Evolutionary conservation across 2,329 filamentous ascomycete species (phyloP).

Genomic region (Ophiostoma angusticollis): DNA sequence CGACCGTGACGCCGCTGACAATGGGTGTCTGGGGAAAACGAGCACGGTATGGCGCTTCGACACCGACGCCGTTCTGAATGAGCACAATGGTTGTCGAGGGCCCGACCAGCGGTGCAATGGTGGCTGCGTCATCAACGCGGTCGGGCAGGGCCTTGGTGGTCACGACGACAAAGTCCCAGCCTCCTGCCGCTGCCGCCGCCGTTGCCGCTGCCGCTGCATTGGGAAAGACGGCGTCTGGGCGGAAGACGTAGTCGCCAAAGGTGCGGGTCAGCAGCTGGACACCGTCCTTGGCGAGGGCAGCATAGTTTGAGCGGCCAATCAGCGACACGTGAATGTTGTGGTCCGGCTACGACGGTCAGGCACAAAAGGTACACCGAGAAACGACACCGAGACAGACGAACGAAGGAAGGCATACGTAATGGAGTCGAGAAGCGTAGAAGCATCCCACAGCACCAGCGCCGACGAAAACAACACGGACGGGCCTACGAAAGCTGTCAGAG

Average conservation of each 20-base stretch:
- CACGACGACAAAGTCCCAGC: constrained; percentile 51
- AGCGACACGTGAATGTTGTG: constrained; percentile 50
- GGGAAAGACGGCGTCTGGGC: constrained; percentile 47
- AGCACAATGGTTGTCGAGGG: constrained; percentile 45
- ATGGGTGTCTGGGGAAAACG: constrained; percentile 50
- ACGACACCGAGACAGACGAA: not conserved
- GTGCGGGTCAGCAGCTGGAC: constrained; percentile 52
- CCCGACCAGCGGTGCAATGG: constrained; percentile 47
- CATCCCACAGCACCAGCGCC: constrained; percentile 61
- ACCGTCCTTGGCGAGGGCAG: constrained; percentile 45
- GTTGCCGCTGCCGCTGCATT: constrained; percentile 25
- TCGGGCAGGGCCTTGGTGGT: constrained; percentile 61
- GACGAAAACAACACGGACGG: constrained; percentile 51
- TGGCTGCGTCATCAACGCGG: constrained; percentile 44
- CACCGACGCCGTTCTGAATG: constrained; percentile 60
- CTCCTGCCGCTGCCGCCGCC: constrained; percentile 6
- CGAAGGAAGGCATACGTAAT: constrained; percentile 32
- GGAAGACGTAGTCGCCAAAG: constrained; percentile 56
- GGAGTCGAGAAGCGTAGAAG: constrained; percentile 58
- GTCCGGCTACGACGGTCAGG: constrained; percentile 29
- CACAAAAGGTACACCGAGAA: not conserved
- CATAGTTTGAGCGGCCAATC: constrained; percentile 63
- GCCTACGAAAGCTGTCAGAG: constrained; percentile 20
- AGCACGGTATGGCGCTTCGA: constrained; percentile 50
- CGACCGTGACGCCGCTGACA: constrained; percentile 55